Evolutionary conservation across 352 stramenopile genomes (phyloP).

Genomic region (Phytophthora palmivora): DNA sequence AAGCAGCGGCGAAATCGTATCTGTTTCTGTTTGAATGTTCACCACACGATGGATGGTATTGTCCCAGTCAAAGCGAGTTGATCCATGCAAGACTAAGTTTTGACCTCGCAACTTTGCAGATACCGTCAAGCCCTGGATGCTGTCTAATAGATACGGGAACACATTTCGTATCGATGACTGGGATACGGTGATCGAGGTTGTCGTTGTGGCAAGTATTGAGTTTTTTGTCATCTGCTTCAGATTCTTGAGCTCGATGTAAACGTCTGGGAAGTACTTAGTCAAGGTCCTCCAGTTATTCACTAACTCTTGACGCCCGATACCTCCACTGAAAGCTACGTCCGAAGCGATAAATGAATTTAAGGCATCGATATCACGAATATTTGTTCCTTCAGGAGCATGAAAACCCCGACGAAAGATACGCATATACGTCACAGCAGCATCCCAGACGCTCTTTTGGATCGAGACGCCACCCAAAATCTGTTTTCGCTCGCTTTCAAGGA

Average conservation of each 20-base stretch:
- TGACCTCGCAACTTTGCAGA: background rate
- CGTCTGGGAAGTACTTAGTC: background rate
- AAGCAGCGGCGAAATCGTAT: background rate
- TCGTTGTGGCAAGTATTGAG: background rate
- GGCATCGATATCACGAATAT: background rate
- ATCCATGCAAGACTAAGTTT: background rate
- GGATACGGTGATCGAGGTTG: background rate
- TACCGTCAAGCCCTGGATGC: background rate
- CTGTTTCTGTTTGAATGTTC: background rate
- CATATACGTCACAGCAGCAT: background rate
- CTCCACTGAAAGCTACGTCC: constrained; percentile 1
- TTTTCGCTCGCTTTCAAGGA: background rate
- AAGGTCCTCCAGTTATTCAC: background rate
- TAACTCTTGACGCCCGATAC: background rate
- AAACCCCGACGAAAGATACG: background rate
- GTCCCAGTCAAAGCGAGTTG: background rate
- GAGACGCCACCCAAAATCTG: background rate
- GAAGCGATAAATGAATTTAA: background rate
- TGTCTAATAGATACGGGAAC: background rate
- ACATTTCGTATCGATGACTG: background rate
- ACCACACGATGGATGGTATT: background rate
- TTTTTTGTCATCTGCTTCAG: background rate
- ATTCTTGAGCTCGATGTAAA: background rate
- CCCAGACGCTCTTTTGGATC: background rate
- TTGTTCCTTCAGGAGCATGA: background rate